Base-by-base conservation (phyloP, 1,284 basidiomycete genomes). In the Ustilago bromivora region DNA sequence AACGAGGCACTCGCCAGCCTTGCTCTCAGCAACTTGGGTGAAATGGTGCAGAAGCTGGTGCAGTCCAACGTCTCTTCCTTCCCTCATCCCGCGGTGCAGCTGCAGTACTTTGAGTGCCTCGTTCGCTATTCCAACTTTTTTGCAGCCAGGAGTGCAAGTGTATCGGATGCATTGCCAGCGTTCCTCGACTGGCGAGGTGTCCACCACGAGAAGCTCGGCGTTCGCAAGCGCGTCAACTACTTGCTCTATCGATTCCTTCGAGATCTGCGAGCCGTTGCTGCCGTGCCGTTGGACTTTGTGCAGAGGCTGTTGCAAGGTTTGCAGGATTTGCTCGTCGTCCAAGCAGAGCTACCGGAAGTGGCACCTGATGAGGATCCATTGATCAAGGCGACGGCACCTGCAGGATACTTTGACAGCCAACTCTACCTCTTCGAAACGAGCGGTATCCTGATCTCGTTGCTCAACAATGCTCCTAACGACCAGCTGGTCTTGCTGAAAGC, bases 51-150 rank as follows among this genome's bases (percentile, higher is more conserved):
- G 75, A 90, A 92, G 7, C 90, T 96, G 60, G 91, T 97, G 51
- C 90, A 92, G 76, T 95, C 94, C 34, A 91, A 92, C 23, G 91
- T 99, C 54, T 92, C 92, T 3, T 89, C 89, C 1, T 96, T 93
- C 87, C 94, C 94, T 2, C 92, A 98, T 87, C 92, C 92, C 32
- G 90, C 92, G 10, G 96, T 98, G n/a, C 89, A 91, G 13, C 89
- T 98, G 86, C 94, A 96, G 84, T 97, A 93, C 87, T 98, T 98
- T 79, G 97, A 99, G 87, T 94, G 94, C 28, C 90, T 91, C 10
- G 91, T 94, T 15, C 91, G 98, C 63, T 99, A 99, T 86, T 91
- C 92, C 46, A 95, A 98, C 84, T 98, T 98, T 87, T 99, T 98
- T 91, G 66, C 71, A 92, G 92, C 84, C 91, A 94, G 75, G 93